These are phyloP conservation scores for Fusarium dimerum DNA, from an alignment of 2,329 filamentous ascomycete genomes.

Conservation along the genomic window DNA sequence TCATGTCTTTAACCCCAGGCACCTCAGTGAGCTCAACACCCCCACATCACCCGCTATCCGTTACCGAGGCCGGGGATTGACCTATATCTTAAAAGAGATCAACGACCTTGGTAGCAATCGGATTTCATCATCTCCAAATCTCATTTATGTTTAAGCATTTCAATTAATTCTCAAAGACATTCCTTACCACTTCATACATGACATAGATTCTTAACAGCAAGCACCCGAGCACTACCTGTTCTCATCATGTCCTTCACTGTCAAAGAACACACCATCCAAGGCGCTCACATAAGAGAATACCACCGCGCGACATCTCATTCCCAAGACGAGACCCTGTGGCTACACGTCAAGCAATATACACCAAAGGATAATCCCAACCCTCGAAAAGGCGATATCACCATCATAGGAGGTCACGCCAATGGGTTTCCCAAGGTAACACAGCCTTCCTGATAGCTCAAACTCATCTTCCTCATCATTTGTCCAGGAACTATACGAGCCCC, in stretches of 20 bases:
- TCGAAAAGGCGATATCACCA: slow-evolving; percentile 75
- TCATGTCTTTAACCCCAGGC: not conserved
- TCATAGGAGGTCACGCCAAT: slow-evolving; percentile 87
- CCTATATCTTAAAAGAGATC: too few relatives aligned
- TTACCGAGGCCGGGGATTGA: slow-evolving; percentile 18
- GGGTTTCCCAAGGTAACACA: slow-evolving; percentile 78
- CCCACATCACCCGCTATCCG: slow-evolving; percentile 8
- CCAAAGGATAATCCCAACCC: slow-evolving; percentile 70
- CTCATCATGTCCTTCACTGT: slow-evolving; percentile 55
- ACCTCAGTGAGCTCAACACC: slow-evolving; percentile 21
- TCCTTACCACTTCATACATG: too few relatives aligned
- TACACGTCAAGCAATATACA: slow-evolving; percentile 87
- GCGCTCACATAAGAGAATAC: slow-evolving; percentile 82
- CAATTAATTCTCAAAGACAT: too few relatives aligned
- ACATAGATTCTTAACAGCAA: too few relatives aligned
- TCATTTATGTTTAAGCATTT: too few relatives aligned
- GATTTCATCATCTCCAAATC: too few relatives aligned
- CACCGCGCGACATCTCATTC: slow-evolving; percentile 68
- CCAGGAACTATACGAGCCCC: slow-evolving; percentile 86
- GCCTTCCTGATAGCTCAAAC: too few relatives aligned
- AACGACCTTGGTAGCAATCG: too few relatives aligned
- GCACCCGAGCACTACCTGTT: not conserved
- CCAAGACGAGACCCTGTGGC: slow-evolving; percentile 72
- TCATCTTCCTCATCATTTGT: not conserved
- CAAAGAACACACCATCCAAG: slow-evolving; percentile 71